phyloP scores from a whole-genome alignment of 2,329 filamentous ascomycete genomes.

The Botryotinia narcissicola region DNA sequence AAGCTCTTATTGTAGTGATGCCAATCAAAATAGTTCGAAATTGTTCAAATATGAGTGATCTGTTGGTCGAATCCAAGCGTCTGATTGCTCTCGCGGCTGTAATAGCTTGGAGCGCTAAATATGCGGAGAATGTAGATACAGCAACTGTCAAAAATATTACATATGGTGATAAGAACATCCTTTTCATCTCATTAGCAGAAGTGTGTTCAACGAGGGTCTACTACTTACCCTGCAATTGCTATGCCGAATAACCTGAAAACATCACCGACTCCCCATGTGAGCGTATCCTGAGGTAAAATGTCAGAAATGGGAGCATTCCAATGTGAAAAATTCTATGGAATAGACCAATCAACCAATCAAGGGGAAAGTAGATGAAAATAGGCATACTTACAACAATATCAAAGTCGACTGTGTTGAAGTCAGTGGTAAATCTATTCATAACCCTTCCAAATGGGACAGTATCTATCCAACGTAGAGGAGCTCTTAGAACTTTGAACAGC shows the following conservation, averaged over 20 bases:
- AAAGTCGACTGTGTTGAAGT: constrained; percentile 49
- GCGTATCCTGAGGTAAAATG: not conserved
- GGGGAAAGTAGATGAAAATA: not conserved
- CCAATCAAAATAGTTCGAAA: constrained; percentile 70
- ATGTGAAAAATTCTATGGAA: no score
- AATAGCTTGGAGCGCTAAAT: constrained; percentile 44
- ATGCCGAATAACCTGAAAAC: constrained; percentile 51
- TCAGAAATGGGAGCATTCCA: not conserved
- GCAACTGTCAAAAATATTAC: constrained; percentile 49
- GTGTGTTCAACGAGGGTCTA: not conserved
- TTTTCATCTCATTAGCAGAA: constrained; percentile 1
- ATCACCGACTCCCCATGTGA: constrained; percentile 10
- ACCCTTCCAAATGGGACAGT: constrained; percentile 72
- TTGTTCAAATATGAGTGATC: constrained; percentile 69
- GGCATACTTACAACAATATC: constrained; percentile 13
- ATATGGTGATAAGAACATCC: constrained; percentile 53
- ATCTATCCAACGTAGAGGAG: constrained; percentile 73
- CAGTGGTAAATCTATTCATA: constrained; percentile 71
- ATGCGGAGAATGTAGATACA: not conserved
- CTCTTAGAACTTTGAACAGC: constrained; percentile 63
- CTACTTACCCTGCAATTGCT: constrained; percentile 51
- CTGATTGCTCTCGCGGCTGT: constrained; percentile 66
- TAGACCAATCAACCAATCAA: not conserved
- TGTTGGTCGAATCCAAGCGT: constrained; percentile 70
- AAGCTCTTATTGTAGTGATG: constrained; percentile 72